Evolutionary conservation across 2,329 filamentous ascomycete species (phyloP), one percentile per base, ranked within the genome.

Genomic region (Fusarium austroafricanum): DNA sequence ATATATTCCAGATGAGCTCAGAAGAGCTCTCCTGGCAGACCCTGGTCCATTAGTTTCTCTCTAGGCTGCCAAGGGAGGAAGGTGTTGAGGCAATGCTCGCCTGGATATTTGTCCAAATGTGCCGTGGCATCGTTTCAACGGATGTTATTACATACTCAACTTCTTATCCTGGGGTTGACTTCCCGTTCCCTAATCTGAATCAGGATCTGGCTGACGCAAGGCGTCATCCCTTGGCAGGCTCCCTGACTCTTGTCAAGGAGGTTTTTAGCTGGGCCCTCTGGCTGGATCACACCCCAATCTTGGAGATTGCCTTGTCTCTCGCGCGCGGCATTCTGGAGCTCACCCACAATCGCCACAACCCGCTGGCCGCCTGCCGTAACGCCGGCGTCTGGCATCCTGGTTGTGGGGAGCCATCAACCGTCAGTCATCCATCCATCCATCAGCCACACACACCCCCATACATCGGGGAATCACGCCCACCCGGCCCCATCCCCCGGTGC

Each of bases 131-230:
- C 28, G 50, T 58, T 46, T 46, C 29, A 29, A 44, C 51, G 40
- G 55, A 46, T 44, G 51, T 14, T 50, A 53, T 43, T 49, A 28
- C 20, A 38, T 31, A 37, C 33, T 33, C 31, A 40, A 52, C 43
- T 59, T 43, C 33, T 55, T 54, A 67, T 61, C 44, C 67, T 57
- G 47, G 37, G 43, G 43, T 56, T 61, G 55, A 54, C 67, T 61
- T 64, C 65, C 57, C 60, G 69, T 67, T 62, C 51, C 68, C 64
- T 65, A 71, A 66, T 71, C 65, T 71, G 47, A 67, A 68, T 67
- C 69, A 71, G 55, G 69, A 72, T 73, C 67, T 73, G 56, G 59
- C 65, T 73, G 71, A 72, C 61, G 69, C 65, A 73, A 71, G 53
- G 60, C 46, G 55, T 45, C 60, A 51, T 64, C 57, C 68, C 66